phyloP scores from a whole-genome alignment of 805 yeast species.

The Candida yuanshanica region DNA sequence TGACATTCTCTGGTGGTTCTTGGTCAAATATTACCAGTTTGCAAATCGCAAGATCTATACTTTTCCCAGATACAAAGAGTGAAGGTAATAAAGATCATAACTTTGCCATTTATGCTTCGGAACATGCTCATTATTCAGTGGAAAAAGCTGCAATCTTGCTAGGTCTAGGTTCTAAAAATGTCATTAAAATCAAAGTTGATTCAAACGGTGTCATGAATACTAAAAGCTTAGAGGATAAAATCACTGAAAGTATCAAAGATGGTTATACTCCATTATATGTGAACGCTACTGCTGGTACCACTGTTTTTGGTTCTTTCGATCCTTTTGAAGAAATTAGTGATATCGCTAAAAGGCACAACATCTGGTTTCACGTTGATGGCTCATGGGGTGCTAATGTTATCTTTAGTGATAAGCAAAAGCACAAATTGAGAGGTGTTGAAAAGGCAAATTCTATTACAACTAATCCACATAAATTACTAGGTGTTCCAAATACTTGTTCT shows the following conservation, averaged over 20 bases:
- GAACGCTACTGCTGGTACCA: slow-evolving; percentile 85
- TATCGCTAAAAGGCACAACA: slow-evolving; percentile 46
- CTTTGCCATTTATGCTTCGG: slow-evolving; percentile 67
- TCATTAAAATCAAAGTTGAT: slow-evolving; percentile 58
- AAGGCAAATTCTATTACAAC: slow-evolving; percentile 71
- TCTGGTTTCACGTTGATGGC: slow-evolving; percentile 85
- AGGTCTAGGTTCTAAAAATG: slow-evolving; percentile 61
- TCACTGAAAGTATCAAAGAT: slow-evolving; percentile 36
- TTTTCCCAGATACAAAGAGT: slow-evolving; percentile 63
- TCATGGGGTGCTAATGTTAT: slow-evolving; percentile 89
- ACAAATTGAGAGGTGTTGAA: slow-evolving; percentile 52
- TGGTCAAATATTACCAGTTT: slow-evolving; percentile 79
- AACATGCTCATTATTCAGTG: slow-evolving; percentile 74
- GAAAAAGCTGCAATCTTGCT: slow-evolving; percentile 74
- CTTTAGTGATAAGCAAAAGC: slow-evolving; percentile 45
- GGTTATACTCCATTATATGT: slow-evolving; percentile 72
- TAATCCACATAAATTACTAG: slow-evolving; percentile 85
- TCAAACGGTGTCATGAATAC: slow-evolving; percentile 52
- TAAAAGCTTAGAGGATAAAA: slow-evolving; percentile 38
- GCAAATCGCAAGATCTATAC: slow-evolving; percentile 65
- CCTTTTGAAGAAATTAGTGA: slow-evolving; percentile 49
- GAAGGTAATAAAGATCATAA: slow-evolving; percentile 47
- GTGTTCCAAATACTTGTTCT: slow-evolving; percentile 76
- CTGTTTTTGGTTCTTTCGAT: slow-evolving; percentile 82
- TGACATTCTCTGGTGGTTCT: slow-evolving; percentile 84